Evolutionary conservation across 768 basidiomycete genomes (phyloP).

Genomic region (Cubamyces lactineus): DNA sequence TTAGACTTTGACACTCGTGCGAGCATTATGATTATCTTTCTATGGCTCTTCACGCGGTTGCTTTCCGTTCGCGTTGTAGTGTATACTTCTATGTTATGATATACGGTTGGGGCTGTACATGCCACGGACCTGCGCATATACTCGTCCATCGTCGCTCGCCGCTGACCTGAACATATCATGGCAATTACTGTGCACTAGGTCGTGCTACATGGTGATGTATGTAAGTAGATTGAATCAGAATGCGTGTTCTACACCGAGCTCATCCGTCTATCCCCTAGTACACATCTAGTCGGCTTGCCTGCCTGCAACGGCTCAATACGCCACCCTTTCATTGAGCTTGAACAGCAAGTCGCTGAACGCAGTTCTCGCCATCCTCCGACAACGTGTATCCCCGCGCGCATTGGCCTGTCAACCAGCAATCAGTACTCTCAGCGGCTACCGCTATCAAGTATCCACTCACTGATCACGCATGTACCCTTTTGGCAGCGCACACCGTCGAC

Average conservation of each 20-base stretch:
- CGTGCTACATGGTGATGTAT: no score
- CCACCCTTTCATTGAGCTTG: neutral
- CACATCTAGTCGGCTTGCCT: no score
- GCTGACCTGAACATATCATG: no score
- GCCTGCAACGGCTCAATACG: no score
- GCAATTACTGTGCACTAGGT: no score
- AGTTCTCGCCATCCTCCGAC: neutral
- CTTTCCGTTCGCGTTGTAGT: slow-evolving; percentile 1
- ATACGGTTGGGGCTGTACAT: neutral
- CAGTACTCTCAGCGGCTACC: neutral
- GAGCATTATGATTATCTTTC: neutral
- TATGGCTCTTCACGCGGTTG: neutral
- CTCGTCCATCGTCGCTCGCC: no score
- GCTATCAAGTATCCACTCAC: slow-evolving; percentile 28
- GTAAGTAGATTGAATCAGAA: no score
- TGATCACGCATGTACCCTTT: slow-evolving; percentile 40
- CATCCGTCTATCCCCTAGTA: no score
- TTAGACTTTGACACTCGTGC: no score
- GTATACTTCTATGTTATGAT: neutral
- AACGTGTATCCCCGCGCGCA: neutral
- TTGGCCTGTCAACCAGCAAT: neutral
- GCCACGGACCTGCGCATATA: no score
- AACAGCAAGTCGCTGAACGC: neutral
- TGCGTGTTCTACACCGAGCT: no score
- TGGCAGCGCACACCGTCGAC: slow-evolving; percentile 42